A percentile compares a stretch with the other conserved stretches of the same genome.
These are phyloP conservation scores for Ustilago tritici DNA, from an alignment of 1,284 basidiomycete genomes.

Conservation along the genomic window DNA sequence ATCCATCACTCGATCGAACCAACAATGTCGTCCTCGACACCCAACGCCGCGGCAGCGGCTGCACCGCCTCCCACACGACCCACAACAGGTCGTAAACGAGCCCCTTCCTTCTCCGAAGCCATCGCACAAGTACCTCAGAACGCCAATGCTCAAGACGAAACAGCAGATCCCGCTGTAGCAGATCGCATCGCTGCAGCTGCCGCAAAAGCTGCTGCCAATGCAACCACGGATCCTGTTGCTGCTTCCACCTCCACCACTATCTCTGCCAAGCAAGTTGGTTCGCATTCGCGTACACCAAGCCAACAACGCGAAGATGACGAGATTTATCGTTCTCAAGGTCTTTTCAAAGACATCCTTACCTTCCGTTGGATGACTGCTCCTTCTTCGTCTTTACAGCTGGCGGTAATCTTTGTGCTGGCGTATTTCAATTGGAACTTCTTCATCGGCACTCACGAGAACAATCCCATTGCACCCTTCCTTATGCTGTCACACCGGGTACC, in stretches of 20 bases:
- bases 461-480: constrained; percentile 82
- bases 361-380: constrained; percentile 67
- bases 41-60: constrained; percentile 30
- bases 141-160: constrained; percentile 48
- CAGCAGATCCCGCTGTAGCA: constrained; percentile 41
- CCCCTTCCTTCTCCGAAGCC: constrained; percentile 49
- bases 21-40: constrained; percentile 11
- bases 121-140: constrained; percentile 47
- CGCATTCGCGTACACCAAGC: constrained; percentile 1
- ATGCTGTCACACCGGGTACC: constrained; percentile 78
- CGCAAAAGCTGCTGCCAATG: constrained; percentile 16
- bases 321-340: constrained; percentile 45
- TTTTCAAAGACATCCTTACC: constrained; percentile 49
- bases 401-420: constrained; percentile 79
- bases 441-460: constrained; percentile 72
- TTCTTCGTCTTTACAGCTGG: constrained; percentile 70
- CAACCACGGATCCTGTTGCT: constrained; percentile 28
- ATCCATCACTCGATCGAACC: neutral
- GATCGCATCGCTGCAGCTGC: constrained; percentile 39
- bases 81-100: constrained; percentile 33
- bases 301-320: constrained; percentile 36
- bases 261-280: constrained; percentile 5
- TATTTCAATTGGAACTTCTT: constrained; percentile 79
- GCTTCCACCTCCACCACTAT: constrained; percentile 16
- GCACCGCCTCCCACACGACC: constrained; percentile 47